A percentile compares a stretch with the other conserved stretches of the same genome.
Conservation (phyloP, 257 asterid species). For the Eustoma russellianum region DNA sequence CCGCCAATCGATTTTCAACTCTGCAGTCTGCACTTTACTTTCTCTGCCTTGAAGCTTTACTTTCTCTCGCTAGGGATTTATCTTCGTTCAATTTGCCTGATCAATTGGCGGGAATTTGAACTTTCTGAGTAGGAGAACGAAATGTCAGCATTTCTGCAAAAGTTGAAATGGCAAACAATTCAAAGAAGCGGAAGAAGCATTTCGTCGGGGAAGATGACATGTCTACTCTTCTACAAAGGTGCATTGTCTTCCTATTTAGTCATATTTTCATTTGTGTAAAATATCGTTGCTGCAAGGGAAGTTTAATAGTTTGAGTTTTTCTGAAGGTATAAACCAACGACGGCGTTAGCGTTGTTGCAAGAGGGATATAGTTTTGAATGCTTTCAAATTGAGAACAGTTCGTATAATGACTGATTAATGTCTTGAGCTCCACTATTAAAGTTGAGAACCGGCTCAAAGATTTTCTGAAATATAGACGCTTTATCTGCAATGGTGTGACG, state of each 20-base stretch:
- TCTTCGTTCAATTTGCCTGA: not conserved
- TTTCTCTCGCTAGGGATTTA: constrained; percentile 17
- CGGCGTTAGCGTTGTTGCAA: constrained; percentile 58
- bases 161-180: constrained; percentile 38
- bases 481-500: no score
- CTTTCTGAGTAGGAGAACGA: not conserved
- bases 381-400: constrained; percentile 58
- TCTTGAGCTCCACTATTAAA: no score
- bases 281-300: not conserved
- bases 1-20: constrained; percentile 1
- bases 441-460: no score
- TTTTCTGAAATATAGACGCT: no score
- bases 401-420: no score
- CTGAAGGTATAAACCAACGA: constrained; percentile 50
- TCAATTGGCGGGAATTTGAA: not conserved
- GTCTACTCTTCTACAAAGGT: constrained; percentile 52
- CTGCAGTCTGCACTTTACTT: not conserved
- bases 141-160: constrained; percentile 1
- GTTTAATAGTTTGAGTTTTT: not conserved
- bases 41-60: no score
- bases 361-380: constrained; percentile 83
- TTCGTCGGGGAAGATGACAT: constrained; percentile 49
- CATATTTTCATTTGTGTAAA: not conserved
- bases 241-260: not conserved
- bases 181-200: constrained; percentile 45